Conservation (phyloP, 1,284 basidiomycete genomes). For the Peniophora sp. region DNA sequence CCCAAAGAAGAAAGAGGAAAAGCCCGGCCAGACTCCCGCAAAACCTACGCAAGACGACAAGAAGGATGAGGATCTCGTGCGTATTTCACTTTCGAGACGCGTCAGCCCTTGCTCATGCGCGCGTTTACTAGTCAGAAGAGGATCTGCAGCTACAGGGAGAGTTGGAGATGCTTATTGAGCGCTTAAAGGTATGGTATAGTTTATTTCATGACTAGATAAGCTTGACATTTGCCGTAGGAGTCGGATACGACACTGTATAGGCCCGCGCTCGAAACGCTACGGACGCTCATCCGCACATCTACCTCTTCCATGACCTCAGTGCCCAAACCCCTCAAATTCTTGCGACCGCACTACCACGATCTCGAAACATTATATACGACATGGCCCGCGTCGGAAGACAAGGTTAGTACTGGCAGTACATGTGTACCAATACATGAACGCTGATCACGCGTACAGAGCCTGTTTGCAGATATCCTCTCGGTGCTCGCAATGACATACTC, state of each 20-base stretch:
- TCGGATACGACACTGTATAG: conserved; percentile 77
- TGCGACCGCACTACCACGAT: conserved; percentile 90
- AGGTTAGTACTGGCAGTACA: no score
- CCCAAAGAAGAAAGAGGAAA: conserved; percentile 1
- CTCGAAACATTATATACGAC: conserved; percentile 77
- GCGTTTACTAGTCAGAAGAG: conserved; percentile 73
- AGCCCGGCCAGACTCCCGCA: neutral
- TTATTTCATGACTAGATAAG: neutral
- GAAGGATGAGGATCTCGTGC: conserved; percentile 2
- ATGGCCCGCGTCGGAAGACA: conserved; percentile 75
- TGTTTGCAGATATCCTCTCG: conserved; percentile 97
- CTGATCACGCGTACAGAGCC: conserved; percentile 43
- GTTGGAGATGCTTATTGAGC: conserved; percentile 95
- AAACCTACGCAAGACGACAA: neutral
- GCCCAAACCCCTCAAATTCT: conserved; percentile 97
- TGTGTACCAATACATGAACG: no score
- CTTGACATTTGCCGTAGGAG: conserved; percentile 53
- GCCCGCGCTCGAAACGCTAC: conserved; percentile 89
- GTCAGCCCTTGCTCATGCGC: neutral
- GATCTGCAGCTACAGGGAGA: conserved; percentile 92
- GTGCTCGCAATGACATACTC: conserved; percentile 99
- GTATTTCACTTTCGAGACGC: neutral
- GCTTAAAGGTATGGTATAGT: conserved; percentile 64
- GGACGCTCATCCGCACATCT: conserved; percentile 91
- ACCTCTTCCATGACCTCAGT: conserved; percentile 99